phyloP scores from a whole-genome alignment of 495 filamentous ascomycete species.

The Aspergillus bertholletiae region DNA sequence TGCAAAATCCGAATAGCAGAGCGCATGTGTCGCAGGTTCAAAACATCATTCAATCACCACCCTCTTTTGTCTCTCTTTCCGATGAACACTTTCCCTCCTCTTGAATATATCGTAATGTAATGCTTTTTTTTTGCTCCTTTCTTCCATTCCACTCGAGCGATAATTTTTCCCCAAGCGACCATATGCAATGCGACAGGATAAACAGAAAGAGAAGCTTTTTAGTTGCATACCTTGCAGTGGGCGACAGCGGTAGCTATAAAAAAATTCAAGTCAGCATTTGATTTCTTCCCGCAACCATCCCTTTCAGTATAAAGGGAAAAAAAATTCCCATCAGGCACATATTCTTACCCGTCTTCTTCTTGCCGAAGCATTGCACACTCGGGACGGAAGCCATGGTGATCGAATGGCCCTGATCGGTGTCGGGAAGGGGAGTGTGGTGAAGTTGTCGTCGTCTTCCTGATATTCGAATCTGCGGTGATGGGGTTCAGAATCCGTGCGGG shows the following conservation, averaged over 20 bases:
- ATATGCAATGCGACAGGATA: not conserved
- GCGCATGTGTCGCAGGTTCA: not conserved
- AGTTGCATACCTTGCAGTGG: constrained; percentile 80
- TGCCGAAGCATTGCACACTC: constrained; percentile 94
- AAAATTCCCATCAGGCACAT: constrained; percentile 1
- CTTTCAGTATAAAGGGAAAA: not conserved
- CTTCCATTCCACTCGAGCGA: constrained; percentile 13
- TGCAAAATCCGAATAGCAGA: not conserved
- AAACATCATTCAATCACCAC: not conserved
- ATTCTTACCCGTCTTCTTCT: constrained; percentile 75
- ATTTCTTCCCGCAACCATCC: constrained; percentile 11
- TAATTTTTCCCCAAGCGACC: not conserved
- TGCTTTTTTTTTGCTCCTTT: constrained; percentile 4
- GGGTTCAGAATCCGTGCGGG: constrained; percentile 33
- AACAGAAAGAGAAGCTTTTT: not conserved
- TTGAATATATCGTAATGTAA: not conserved
- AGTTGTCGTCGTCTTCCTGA: constrained; percentile 12
- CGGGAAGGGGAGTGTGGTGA: constrained; percentile 43
- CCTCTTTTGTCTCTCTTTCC: constrained; percentile 1
- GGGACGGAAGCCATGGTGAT: constrained; percentile 72
- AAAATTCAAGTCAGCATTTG: constrained; percentile 31
- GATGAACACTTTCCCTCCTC: not conserved
- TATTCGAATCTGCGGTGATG: not conserved
- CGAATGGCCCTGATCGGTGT: constrained; percentile 45
- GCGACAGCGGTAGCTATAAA: constrained; percentile 75